A percentile compares a stretch with the other conserved stretches of the same genome.
These are phyloP conservation scores for Penicillium crustosum DNA, from an alignment of 2,329 filamentous ascomycete species.

Conservation along the genomic window DNA sequence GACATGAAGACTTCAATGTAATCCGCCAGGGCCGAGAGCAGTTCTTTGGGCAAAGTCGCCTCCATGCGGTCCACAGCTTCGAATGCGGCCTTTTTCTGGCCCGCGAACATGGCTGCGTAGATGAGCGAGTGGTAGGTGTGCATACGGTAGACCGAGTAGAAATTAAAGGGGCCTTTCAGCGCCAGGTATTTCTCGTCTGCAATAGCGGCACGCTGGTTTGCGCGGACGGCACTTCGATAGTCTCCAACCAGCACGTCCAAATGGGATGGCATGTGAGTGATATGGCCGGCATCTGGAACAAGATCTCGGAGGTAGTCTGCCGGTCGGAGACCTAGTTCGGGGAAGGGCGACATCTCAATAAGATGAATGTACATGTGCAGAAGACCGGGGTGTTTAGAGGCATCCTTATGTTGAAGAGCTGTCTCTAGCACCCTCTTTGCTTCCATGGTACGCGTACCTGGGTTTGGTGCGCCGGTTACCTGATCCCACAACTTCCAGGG, in stretches of 20 bases:
- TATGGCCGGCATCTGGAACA: conserved; percentile 68
- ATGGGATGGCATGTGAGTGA: conserved; percentile 76
- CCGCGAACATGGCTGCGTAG: conserved; percentile 77
- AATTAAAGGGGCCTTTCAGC: conserved; percentile 61
- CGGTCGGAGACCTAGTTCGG: conserved; percentile 61
- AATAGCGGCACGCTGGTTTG: conserved; percentile 65
- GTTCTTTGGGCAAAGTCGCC: conserved; percentile 59
- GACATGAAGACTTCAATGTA: conserved; percentile 72
- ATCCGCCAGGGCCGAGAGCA: conserved; percentile 75
- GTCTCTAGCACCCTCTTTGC: conserved; percentile 59
- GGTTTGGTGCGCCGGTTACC: conserved; percentile 56
- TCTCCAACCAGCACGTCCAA: conserved; percentile 72
- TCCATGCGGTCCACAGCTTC: conserved; percentile 62
- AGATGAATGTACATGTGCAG: conserved; percentile 76
- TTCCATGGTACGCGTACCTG: conserved; percentile 58
- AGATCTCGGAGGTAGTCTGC: conserved; percentile 64
- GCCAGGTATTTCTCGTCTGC: conserved; percentile 68
- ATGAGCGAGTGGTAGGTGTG: conserved; percentile 75
- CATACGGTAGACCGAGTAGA: conserved; percentile 73
- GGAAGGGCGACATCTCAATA: conserved; percentile 71
- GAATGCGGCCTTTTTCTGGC: conserved; percentile 61
- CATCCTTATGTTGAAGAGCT: conserved; percentile 54
- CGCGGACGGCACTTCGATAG: conserved; percentile 64
- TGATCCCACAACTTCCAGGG: conserved; percentile 67
- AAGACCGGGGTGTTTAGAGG: conserved; percentile 63